These are phyloP conservation scores for Curvularia verruculosa DNA, from an alignment of 2,329 filamentous ascomycete species.

Conservation along the genomic window DNA sequence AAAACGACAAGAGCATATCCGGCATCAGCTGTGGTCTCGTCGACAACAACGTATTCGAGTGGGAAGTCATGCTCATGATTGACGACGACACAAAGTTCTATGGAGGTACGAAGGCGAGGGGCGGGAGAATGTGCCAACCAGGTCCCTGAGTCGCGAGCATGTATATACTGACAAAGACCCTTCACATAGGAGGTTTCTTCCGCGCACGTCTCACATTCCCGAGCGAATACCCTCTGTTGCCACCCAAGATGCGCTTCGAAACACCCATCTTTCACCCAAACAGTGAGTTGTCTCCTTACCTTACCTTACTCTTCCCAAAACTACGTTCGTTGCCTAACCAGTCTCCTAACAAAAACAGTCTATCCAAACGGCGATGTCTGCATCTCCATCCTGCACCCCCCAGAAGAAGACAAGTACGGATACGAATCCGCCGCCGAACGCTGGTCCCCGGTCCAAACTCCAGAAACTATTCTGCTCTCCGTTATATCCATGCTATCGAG, in stretches of 20 bases:
- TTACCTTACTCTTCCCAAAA: not conserved
- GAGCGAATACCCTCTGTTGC: constrained; percentile 94
- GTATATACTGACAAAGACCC: constrained; percentile 12
- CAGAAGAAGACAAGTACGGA: constrained; percentile 96
- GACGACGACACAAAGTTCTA: constrained; percentile 93
- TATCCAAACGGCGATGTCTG: constrained; percentile 92
- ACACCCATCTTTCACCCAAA: constrained; percentile 97
- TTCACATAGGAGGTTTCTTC: constrained; percentile 79
- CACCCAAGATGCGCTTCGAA: constrained; percentile 94
- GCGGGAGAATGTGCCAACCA: too few species aligned
- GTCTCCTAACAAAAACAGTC: constrained; percentile 70
- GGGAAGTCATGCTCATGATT: constrained; percentile 99
- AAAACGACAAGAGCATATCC: constrained; percentile 85
- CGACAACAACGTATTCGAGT: constrained; percentile 88
- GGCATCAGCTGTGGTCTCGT: constrained; percentile 93
- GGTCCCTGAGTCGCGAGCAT: too few species aligned
- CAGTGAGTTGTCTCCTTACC: constrained; percentile 68
- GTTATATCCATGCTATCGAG: constrained; percentile 99
- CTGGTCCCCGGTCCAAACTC: constrained; percentile 95
- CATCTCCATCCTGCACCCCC: constrained; percentile 96
- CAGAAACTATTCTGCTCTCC: constrained; percentile 95
- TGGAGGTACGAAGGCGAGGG: constrained; percentile 70
- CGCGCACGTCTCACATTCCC: constrained; percentile 94
- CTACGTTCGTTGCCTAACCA: constrained; percentile 4
- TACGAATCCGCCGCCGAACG: constrained; percentile 96